Evolutionary conservation across 768 basidiomycete genomes (phyloP), one percentile per base, ranked within the genome.

Genomic region (Leccinum aurantiacum): DNA sequence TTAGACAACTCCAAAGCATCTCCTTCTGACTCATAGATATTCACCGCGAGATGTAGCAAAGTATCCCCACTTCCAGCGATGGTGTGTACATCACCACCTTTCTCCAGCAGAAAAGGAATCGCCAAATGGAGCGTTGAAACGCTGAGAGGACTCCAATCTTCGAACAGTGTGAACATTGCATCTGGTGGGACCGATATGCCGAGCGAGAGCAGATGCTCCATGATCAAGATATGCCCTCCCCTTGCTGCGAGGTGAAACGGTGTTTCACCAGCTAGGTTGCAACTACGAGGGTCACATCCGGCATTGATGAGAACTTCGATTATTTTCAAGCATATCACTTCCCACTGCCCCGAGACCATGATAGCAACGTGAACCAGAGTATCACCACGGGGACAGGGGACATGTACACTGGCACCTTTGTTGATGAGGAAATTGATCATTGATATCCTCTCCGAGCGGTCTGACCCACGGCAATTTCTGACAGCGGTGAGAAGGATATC

Each of bases 381-480:
- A 48, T 48, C 11, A 1, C 47, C 47, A 25, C 1, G 0, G 10
- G 47, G 19, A 22, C 24, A 24, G 10, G 24, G 22, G 1, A 24
- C 47, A 15, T 48, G 22, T 24, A 48, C 11, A 48, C 6, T 48
- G 11, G 47, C 22, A 0, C 47, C 47, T 14, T 48, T 48, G 0
- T 2, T 0, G 47, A 48, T 25, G 24, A 48, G 47, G 24, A 48
- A 48, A 3, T 24, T 22, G 3, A 48, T 48, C 14, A 48, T 3
- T 15, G 47, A 2, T 5, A 46, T 11, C n/a, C n/a, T 46, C 10
- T 5, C 44, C 8, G 8, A 7, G 27, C 1, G 0, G 27, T 7
- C 0, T 7, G 0, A 27, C 0, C 8, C 0, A 7, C 1, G 0
- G 8, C 27, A 0, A 7, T 27, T 7, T 0, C 27, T 7, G 8